These are phyloP conservation scores for Cladobotryum mycophilum DNA, from an alignment of 2,329 filamentous ascomycete genomes.

Conservation along the genomic window DNA sequence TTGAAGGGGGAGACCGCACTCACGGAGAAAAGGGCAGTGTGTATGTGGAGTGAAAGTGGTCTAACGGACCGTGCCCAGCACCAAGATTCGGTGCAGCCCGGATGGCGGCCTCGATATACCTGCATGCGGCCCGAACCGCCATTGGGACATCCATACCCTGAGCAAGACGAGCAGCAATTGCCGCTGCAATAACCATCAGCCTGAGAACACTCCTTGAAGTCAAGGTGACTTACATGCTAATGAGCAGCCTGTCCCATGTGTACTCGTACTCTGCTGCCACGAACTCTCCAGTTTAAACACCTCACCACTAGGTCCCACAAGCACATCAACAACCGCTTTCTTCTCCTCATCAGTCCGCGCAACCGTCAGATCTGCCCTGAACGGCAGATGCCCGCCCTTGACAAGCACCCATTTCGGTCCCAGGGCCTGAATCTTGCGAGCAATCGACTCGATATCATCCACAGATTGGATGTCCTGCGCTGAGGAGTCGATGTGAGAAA, in stretches of 20 bases:
- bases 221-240: slow-evolving; percentile 62
- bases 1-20: slow-evolving; percentile 19
- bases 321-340: slow-evolving; percentile 67
- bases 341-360: slow-evolving; percentile 54
- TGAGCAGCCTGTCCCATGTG: slow-evolving; percentile 92
- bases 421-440: slow-evolving; percentile 56
- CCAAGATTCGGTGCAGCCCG: slow-evolving; percentile 57
- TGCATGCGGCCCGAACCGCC: slow-evolving; percentile 62
- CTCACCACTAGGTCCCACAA: slow-evolving; percentile 55
- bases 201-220: background rate
- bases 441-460: slow-evolving; percentile 62
- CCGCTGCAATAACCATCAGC: slow-evolving; percentile 40
- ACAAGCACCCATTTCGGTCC: slow-evolving; percentile 77
- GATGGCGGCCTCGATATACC: slow-evolving; percentile 68
- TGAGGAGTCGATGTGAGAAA: slow-evolving; percentile 44
- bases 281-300: slow-evolving; percentile 59
- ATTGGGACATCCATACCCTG: slow-evolving; percentile 48
- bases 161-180: slow-evolving; percentile 68
- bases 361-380: slow-evolving; percentile 55
- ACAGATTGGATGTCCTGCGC: slow-evolving; percentile 44
- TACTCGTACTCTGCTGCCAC: slow-evolving; percentile 70
- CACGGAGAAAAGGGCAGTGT: slow-evolving; percentile 62
- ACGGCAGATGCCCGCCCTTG: slow-evolving; percentile 86
- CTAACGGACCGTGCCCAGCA: slow-evolving; percentile 64
- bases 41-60: slow-evolving; percentile 70